Conservation (phyloP, 228 moss, liverwort and hornwort species). For the Sphagnum magellanicum region DNA sequence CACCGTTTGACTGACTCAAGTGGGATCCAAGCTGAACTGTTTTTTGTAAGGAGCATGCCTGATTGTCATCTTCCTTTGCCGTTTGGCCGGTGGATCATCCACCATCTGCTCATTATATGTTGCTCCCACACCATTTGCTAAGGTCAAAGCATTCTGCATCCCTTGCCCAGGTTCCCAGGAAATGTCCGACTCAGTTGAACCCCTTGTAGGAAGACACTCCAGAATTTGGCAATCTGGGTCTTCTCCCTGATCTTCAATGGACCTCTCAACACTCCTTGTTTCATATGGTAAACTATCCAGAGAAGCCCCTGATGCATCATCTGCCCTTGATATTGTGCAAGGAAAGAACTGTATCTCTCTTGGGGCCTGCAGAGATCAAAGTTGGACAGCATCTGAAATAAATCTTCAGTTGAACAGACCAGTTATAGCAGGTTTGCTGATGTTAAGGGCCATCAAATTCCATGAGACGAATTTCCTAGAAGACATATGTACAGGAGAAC, state of each 20-base stretch:
- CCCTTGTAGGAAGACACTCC: conserved; percentile 20
- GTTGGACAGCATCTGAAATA: neutral
- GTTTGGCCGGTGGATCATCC: conserved; percentile 26
- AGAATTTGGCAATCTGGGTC: conserved; percentile 10
- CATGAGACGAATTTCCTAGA: neutral
- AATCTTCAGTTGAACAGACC: neutral
- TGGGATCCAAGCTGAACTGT: neutral
- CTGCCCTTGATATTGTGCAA: conserved; percentile 28
- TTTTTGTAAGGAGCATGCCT: conserved; percentile 9
- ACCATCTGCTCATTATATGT: conserved; percentile 6
- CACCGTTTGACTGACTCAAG: neutral
- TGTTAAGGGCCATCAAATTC: neutral
- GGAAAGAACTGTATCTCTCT: conserved; percentile 60
- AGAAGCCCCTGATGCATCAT: conserved; percentile 16
- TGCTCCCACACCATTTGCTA: conserved; percentile 2
- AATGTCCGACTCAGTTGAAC: conserved; percentile 21
- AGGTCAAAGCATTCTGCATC: conserved; percentile 11
- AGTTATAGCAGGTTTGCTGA: neutral
- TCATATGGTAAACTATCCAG: conserved; percentile 19
- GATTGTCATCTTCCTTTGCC: conserved; percentile 20
- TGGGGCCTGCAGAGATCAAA: conserved; percentile 14
- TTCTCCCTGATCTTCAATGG: conserved; percentile 9
- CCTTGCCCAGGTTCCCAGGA: conserved; percentile 27
- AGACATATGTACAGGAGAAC: neutral
- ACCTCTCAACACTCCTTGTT: conserved; percentile 12